These are phyloP conservation scores for Clitopilus hobsonii DNA, from an alignment of 768 basidiomycete genomes.

Conservation along the genomic window DNA sequence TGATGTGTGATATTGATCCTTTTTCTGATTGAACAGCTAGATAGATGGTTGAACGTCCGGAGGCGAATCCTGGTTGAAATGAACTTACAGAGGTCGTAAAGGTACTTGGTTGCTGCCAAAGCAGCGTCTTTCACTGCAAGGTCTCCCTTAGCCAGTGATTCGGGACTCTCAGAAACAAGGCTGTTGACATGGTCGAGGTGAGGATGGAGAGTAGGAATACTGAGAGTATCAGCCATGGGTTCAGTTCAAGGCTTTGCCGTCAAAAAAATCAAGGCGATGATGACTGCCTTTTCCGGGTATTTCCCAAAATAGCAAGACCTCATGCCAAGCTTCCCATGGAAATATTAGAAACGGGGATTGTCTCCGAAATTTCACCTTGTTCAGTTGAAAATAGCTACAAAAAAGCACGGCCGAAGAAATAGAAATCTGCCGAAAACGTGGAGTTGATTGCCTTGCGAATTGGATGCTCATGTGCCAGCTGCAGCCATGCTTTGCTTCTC, in stretches of 20 bases:
- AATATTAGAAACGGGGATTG: too few species aligned
- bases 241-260: too few species aligned
- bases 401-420: not conserved
- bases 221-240: not conserved
- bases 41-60: slow-evolving; percentile 9
- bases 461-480: not conserved
- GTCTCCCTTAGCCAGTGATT: slow-evolving; percentile 52
- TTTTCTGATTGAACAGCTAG: slow-evolving; percentile 67
- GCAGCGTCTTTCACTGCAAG: slow-evolving; percentile 51
- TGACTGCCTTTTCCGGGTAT: too few species aligned
- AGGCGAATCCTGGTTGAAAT: not conserved
- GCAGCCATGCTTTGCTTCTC: too few species aligned
- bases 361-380: too few species aligned
- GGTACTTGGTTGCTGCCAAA: slow-evolving; percentile 62
- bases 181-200: slow-evolving; percentile 32
- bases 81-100: slow-evolving; percentile 70
- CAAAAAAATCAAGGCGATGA: not conserved
- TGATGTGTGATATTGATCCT: slow-evolving; percentile 59
- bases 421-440: not conserved
- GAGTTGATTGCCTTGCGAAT: not conserved
- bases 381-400: too few species aligned
- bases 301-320: too few species aligned
- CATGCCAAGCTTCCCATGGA: too few species aligned
- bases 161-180: slow-evolving; percentile 50
- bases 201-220: slow-evolving; percentile 25